Evolutionary conservation across 2,329 filamentous ascomycete species (phyloP), one percentile per base, ranked within the genome.

Genomic region (Aureobasidium melanogenum): DNA sequence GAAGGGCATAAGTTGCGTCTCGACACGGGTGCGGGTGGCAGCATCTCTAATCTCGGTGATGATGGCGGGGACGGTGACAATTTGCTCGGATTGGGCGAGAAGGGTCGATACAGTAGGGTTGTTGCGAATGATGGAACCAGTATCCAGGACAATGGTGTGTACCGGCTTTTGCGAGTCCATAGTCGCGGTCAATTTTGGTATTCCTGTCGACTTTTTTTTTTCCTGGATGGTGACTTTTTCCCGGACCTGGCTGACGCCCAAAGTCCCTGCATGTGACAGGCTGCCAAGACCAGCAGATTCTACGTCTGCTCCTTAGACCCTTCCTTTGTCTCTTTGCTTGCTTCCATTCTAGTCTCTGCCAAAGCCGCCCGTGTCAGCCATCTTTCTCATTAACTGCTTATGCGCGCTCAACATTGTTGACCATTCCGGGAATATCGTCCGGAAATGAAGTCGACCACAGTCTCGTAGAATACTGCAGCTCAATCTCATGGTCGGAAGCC

Each of bases 101-200:
- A 99, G 84, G 0, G 88, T 90, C 48, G 90, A 95, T 26, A 94
- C 84, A 12, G 89, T 80, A 14, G 93, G 91, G 66, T 94, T 88
- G 76, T 97, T 97, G 72, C 93, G 93, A 73, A 99, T 92, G 63
- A 99, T 85, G 8, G 93, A 91, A 28, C 92, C 93, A 3, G 94
- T 88, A 72, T 99, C 94, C 66, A 99, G 82, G 30, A 97, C 83
- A 56, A 97, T 84, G 59, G 87, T 88, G 76, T 95, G 86, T 54
- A 96, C 85, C 0, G 87, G 82, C 72, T 92, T 96, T 64, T 73
- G 66, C 14, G 67, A 63, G 38, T 66, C 67, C 69, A 73, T 74
- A 6, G 38, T 44, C 44, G 52, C 28, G 32, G n/a, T 55, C 38
- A 41, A 43, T 30, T 38, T 55, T 41, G 22, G 7, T 43, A 19